Base-by-base conservation (phyloP, 352 stramenopile genomes). In the Pythium scleroteichum region DNA sequence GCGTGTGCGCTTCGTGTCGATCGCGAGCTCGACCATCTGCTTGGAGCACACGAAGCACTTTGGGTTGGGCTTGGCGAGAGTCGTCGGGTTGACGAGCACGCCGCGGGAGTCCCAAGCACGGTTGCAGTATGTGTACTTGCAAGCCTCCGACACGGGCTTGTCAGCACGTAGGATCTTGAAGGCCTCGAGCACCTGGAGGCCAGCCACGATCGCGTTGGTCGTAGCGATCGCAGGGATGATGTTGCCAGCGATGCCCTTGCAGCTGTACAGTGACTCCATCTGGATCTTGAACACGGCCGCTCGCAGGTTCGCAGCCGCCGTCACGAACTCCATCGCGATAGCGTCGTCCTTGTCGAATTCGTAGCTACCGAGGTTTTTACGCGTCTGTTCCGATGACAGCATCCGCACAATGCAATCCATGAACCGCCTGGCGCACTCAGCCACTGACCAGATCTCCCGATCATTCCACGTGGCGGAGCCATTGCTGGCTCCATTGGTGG, bases 201-300 rank as follows among this genome's bases (percentile, higher is more conserved):
- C 97, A 0, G 97, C 97, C 22, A 99, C 96, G 70, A 99, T 99
- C 17, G 98, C 98, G 75, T 99, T 99, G n/a, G 97, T 99, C 16
- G 97, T 99, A 12, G 97, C 97, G 72, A 99, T 99, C 17, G 98
- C 97, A 44, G 97, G 97, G 56, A 99, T 99, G 64, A 99, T 99
- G 71, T 99, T 99, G 20, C 98, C 98, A 5, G 98, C 98, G 63
- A 99, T 99, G 24, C 97, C 97, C 77, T 99, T 99, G 78, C 96
- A 94, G 39, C 69, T 87, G 62, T 93, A 95, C n/a, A 95, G 67
- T 17, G 85, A 94, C 59, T 93, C 84, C 77, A 85, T 90, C 12
- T 62, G 9, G 59, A 96, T 96, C 7, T 72, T 75, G 40, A 96
- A 96, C 44, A 96, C 85, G 1, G 81, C 73, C 5, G 85, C 95